Evolutionary conservation across 768 basidiomycete species (phyloP).

Genomic region (Fistulinella prunicolor): DNA sequence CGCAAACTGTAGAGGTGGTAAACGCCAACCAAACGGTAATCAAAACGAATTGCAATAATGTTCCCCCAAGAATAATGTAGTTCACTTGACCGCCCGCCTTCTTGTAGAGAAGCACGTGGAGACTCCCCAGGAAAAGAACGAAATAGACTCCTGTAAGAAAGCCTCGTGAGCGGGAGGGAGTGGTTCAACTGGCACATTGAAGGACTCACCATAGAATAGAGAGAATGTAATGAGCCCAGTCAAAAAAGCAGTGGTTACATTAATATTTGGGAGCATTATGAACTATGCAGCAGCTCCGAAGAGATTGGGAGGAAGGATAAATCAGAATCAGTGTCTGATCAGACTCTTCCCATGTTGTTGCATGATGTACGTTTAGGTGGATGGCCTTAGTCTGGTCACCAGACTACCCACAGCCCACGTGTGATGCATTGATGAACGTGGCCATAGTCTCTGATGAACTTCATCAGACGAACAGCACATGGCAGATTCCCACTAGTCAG

Average conservation of each 20-base stretch:
- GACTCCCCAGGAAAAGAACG: conserved; percentile 5
- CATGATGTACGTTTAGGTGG: background rate
- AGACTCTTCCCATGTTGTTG: background rate
- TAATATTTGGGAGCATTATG: conserved; percentile 1
- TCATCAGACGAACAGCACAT: too few species aligned
- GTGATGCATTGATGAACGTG: too few species aligned
- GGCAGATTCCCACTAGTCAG: too few species aligned
- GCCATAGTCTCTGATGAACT: too few species aligned
- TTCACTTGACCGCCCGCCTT: background rate
- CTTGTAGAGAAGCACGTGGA: conserved; percentile 4
- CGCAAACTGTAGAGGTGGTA: background rate
- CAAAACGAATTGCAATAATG: conserved; percentile 8
- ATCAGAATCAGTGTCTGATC: background rate
- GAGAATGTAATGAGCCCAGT: conserved; percentile 8
- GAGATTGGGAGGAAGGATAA: background rate
- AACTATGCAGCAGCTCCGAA: too few species aligned
- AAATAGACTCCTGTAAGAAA: conserved; percentile 4
- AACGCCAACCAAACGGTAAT: conserved; percentile 4
- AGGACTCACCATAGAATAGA: conserved; percentile 5
- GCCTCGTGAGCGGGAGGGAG: background rate
- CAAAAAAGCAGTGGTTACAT: conserved; percentile 6
- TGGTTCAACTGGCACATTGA: background rate
- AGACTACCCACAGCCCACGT: too few species aligned
- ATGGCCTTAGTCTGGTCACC: too few species aligned
- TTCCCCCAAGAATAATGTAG: conserved; percentile 1